Conservation (phyloP, 2,329 filamentous ascomycete species). For the Rachicladosporium sp. region DNA sequence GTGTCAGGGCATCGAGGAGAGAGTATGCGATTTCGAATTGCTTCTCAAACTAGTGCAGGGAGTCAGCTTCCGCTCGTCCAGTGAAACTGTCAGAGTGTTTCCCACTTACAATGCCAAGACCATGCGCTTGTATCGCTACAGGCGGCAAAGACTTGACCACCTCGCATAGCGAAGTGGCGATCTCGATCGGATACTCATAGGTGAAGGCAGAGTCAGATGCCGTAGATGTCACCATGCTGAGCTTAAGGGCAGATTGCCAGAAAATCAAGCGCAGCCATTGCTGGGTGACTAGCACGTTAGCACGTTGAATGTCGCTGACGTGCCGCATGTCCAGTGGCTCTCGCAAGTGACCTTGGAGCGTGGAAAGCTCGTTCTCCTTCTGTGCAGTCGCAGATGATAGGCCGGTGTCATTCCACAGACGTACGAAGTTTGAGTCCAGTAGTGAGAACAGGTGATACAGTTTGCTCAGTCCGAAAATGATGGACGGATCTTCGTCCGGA, state of each 20-base stretch:
- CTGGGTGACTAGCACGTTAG: conserved; percentile 10
- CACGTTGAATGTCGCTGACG: conserved; percentile 8
- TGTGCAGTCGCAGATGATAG: neutral
- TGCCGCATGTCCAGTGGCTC: conserved; percentile 5
- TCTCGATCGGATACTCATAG: conserved; percentile 9
- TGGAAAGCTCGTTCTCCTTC: neutral
- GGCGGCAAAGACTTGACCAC: conserved; percentile 8
- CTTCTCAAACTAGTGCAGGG: conserved; percentile 8
- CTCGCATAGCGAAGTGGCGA: conserved; percentile 7
- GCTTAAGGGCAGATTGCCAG: conserved; percentile 10
- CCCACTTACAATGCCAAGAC: conserved; percentile 3
- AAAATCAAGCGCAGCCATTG: conserved; percentile 12
- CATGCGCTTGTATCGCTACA: conserved; percentile 9
- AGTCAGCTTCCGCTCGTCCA: no score
- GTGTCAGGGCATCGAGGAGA: conserved; percentile 7
- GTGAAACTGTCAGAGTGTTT: neutral
- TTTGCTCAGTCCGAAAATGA: conserved; percentile 6
- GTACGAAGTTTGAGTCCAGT: conserved; percentile 8
- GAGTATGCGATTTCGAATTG: conserved; percentile 12
- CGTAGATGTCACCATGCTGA: conserved; percentile 7
- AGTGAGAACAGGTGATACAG: conserved; percentile 9
- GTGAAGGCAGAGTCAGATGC: conserved; percentile 7
- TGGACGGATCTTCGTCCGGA: conserved; percentile 7
- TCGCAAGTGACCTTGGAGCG: conserved; percentile 6
- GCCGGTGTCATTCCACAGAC: conserved; percentile 6